These are phyloP conservation scores for Saturnispora silvae DNA, from an alignment of 805 yeast species.

Conservation along the genomic window DNA sequence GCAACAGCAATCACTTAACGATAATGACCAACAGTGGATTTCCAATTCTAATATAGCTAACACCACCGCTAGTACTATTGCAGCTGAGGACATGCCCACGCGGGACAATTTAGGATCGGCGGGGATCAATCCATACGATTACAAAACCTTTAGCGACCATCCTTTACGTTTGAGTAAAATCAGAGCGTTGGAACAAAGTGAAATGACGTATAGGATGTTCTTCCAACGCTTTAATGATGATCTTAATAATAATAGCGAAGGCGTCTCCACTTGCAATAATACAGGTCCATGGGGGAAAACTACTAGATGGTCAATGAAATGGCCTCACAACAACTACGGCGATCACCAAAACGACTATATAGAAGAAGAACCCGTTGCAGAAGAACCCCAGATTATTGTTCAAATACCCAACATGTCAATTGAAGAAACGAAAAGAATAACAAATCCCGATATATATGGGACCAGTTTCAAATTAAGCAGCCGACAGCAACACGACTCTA, in stretches of 20 bases:
- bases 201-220: slow-evolving; percentile 23
- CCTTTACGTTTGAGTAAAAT: slow-evolving; percentile 27
- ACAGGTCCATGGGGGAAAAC: too few species aligned
- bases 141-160: slow-evolving; percentile 26
- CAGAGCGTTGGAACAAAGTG: slow-evolving; percentile 29
- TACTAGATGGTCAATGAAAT: too few species aligned
- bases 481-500: too few species aligned
- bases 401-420: slow-evolving; percentile 18
- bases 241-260: too few species aligned
- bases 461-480: slow-evolving; percentile 1
- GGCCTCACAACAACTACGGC: too few species aligned
- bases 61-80: neutral
- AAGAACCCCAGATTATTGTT: slow-evolving; percentile 11
- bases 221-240: slow-evolving; percentile 21
- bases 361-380: neutral
- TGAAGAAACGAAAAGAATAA: slow-evolving; percentile 14
- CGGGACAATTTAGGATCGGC: slow-evolving; percentile 16
- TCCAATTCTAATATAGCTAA: neutral
- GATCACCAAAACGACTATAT: slow-evolving; percentile 3
- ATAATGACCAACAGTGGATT: too few species aligned
- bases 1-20: neutral
- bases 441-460: neutral
- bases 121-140: slow-evolving; percentile 26
- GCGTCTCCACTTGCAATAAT: too few species aligned
- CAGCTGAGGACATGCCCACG: slow-evolving; percentile 15